phyloP scores from a whole-genome alignment of 2,329 filamentous ascomycete genomes.

The Colletotrichum noveboracense region DNA sequence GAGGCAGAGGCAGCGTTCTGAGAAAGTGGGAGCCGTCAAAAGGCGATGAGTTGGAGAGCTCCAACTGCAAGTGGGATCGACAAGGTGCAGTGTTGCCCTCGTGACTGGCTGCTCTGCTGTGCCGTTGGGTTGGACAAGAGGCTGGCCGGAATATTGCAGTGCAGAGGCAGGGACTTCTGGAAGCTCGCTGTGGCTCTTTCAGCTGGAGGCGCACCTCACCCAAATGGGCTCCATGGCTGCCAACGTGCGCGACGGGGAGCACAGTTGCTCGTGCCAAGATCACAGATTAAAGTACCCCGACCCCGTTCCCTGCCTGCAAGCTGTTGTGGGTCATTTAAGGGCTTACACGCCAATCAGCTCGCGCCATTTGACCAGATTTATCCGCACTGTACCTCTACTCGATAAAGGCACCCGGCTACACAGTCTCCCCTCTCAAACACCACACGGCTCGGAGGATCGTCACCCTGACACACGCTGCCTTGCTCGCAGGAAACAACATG shows the following conservation, averaged over 20 bases:
- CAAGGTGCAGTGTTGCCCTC: background rate
- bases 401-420: background rate
- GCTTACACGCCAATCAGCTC: background rate
- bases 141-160: background rate
- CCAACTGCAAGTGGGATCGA: constrained; percentile 10
- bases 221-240: background rate
- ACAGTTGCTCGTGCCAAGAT: background rate
- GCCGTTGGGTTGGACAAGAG: background rate
- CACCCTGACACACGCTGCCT: background rate
- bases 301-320: background rate
- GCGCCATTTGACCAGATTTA: background rate
- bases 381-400: background rate
- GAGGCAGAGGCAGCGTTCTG: background rate
- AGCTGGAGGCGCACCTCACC: background rate
- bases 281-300: constrained; percentile 4
- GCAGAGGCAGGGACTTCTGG: background rate
- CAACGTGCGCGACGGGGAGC: background rate
- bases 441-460: background rate
- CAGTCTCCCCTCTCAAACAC: background rate
- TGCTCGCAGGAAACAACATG: background rate
- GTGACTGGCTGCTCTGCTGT: background rate
- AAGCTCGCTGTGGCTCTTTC: background rate
- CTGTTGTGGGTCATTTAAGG: background rate
- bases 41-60: background rate
- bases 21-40: background rate